Evolutionary conservation across 352 stramenopile species (phyloP).

Genomic region (Phytopythium sindhum): DNA sequence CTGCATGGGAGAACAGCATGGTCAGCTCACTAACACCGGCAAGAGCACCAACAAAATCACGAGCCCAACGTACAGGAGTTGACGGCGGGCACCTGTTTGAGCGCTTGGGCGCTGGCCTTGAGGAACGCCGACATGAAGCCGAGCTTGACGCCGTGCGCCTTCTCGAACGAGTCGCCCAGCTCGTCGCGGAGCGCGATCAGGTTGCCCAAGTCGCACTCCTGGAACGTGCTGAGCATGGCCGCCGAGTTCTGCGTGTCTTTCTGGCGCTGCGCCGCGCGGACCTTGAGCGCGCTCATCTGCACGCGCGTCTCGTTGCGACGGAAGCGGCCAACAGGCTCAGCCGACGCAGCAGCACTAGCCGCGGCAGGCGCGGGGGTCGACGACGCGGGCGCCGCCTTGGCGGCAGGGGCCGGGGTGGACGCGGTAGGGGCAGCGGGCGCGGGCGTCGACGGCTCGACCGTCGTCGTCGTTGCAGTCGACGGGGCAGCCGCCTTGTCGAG

Average conservation of each 20-base stretch:
- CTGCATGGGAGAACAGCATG: conserved; percentile 21
- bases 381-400: conserved; percentile 17
- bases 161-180: conserved; percentile 93
- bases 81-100: conserved; percentile 93
- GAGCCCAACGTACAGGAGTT: conserved; percentile 89
- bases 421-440: conserved; percentile 3
- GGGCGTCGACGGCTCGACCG: conserved; percentile 1
- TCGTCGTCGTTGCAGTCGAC: background rate
- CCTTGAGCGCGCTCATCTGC: conserved; percentile 96
- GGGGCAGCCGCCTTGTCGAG: conserved; percentile 78
- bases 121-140: conserved; percentile 99
- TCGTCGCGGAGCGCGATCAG: conserved; percentile 93
- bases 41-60: background rate
- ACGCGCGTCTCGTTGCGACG: conserved; percentile 74
- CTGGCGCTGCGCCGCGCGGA: conserved; percentile 93
- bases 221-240: conserved; percentile 99
- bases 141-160: conserved; percentile 97
- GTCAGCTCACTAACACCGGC: conserved; percentile 8
- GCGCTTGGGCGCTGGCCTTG: conserved; percentile 92
- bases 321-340: conserved; percentile 25
- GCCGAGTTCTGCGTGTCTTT: conserved; percentile 98
- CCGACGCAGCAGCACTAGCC: conserved; percentile 19
- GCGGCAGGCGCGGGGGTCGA: conserved; percentile 25
- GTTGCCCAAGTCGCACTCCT: conserved; percentile 97
- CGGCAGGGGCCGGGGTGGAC: conserved; percentile 14